These are phyloP conservation scores for Colletotrichum siamense DNA, from an alignment of 2,329 filamentous ascomycete species.

Conservation along the genomic window DNA sequence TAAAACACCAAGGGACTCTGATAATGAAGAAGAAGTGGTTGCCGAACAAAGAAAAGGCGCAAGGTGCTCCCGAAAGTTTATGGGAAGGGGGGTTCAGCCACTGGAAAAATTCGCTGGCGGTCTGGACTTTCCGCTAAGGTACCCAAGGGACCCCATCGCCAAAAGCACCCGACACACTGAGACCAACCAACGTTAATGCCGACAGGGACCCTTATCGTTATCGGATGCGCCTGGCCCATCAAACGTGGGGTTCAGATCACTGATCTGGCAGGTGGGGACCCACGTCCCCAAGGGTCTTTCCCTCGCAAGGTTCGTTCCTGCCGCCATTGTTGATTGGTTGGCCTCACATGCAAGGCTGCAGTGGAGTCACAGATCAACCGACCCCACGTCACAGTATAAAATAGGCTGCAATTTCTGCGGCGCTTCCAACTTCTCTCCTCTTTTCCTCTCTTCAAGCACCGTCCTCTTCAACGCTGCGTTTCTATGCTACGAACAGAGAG, in stretches of 20 bases:
- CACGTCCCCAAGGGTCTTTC: neutral
- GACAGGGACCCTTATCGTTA: slow-evolving; percentile 15
- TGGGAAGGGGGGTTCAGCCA: neutral
- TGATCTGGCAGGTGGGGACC: slow-evolving; percentile 17
- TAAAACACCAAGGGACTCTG: neutral
- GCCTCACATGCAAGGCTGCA: slow-evolving; percentile 23
- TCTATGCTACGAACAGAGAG: slow-evolving; percentile 87
- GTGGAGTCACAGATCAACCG: neutral
- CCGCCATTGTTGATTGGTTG: slow-evolving; percentile 7
- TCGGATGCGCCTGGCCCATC: neutral
- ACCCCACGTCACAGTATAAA: slow-evolving; percentile 15
- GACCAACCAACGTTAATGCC: neutral
- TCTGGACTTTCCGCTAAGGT: slow-evolving; percentile 4
- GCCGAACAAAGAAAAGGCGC: neutral
- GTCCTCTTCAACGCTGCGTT: slow-evolving; percentile 92
- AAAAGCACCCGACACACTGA: neutral
- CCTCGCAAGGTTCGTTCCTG: neutral
- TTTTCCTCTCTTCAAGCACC: slow-evolving; percentile 64
- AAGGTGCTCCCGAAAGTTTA: neutral
- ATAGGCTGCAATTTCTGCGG: slow-evolving; percentile 3
- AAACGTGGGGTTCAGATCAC: neutral
- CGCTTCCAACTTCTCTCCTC: slow-evolving; percentile 13
- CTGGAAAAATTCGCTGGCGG: slow-evolving; percentile 18
- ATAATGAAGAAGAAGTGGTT: neutral
- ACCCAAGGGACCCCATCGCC: slow-evolving; percentile 13